Base-by-base conservation (phyloP, 2,329 filamentous ascomycete genomes). In the Paecilomyces sp. region DNA sequence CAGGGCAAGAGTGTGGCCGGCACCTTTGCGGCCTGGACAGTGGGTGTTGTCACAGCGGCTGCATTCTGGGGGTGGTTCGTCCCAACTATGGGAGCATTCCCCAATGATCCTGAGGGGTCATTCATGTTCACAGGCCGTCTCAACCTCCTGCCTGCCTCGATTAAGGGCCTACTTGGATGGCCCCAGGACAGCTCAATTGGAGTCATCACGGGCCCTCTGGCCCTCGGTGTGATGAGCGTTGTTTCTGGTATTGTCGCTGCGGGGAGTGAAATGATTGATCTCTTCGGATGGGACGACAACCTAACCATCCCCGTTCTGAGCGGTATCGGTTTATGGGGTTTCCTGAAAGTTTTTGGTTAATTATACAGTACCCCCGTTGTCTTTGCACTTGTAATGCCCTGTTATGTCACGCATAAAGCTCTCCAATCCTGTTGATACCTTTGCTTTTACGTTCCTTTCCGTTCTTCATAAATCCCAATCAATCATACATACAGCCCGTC, bases 251-350 rank as follows among this genome's bases (percentile, higher is more conserved):
- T 97, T 52, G 85, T 93, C 57, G 94, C 92, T 51, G 91, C 92
- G 59, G 87, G 87, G 53, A 97, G 92, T 70, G 94, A 99, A 76
- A 89, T 93, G 15, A 82, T 96, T 54, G 92, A 99, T 76, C 70
- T 97, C 0, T 97, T 92, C 72, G 91, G 92, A 55, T 92, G 91
- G 89, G 94, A 99, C 70, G 94, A 99, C 77, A 99, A 99, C 76
- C 80, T 99, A 67, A 97, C 93, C 56, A 99, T 99, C 74, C 94
- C 94, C 1, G 86, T 96, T 28, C 81, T 99, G 56, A 96, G 91
- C 71, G 92, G 92, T 25, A 77, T 91, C 54, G 92, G 92, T 6
- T 86, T 99, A 62, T 96, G 90, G 88, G 89, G 88, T 0, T 97
- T 99, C 74, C 82, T 97, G 68, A 95, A 90, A 78, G 74, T 92